Evolutionary conservation across 106 monocot species (phyloP), one percentile per base, ranked within the genome.

Genomic region (Acorus gramineus): DNA sequence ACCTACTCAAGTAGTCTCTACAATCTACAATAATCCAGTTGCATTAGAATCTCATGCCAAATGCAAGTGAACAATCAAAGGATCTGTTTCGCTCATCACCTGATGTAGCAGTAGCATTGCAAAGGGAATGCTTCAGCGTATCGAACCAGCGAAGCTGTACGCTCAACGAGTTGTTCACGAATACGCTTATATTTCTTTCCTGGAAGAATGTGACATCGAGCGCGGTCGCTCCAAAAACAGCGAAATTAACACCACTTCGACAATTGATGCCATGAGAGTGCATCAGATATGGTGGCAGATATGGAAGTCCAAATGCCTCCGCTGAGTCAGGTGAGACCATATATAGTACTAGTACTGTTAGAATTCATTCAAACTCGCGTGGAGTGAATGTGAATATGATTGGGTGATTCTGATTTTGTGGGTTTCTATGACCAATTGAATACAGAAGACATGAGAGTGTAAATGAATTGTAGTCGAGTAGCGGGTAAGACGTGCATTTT

Each of bases 11-110:
- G 80, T 68, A 68, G 67, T 80, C 68, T 85, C 84, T 1, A 70
- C 84, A 14, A 80, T 80, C 7, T 80, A 85, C 44, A 80, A 85
- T 0, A 77, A 53, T 44, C 14, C 53, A 42, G 72, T 44, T 28
- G 28, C 28, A 28, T 28, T 28, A 28, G 28, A 28, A 28, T 28
- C 1, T 28, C 28, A 28, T 28, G 28, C 1, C 28, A 28, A 28
- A 28, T 28, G 28, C 28, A 28, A 28, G 28, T 28, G 28, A 28
- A 28, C 28, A 28, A 28, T 28, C 28, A 28, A 28, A 28, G 28
- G 28, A 28, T 28, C 28, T 28, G 28, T 28, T 28, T 28, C 28
- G 28, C 28, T 28, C 28, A 28, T 28, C 28, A 28, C 28, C 28
- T 28, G 28, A 28, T 28, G 28, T 28, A 28, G 28, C 28, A 28